phyloP scores from a whole-genome alignment of 2,329 filamentous ascomycete species.

The Exophiala xenobiotica region DNA sequence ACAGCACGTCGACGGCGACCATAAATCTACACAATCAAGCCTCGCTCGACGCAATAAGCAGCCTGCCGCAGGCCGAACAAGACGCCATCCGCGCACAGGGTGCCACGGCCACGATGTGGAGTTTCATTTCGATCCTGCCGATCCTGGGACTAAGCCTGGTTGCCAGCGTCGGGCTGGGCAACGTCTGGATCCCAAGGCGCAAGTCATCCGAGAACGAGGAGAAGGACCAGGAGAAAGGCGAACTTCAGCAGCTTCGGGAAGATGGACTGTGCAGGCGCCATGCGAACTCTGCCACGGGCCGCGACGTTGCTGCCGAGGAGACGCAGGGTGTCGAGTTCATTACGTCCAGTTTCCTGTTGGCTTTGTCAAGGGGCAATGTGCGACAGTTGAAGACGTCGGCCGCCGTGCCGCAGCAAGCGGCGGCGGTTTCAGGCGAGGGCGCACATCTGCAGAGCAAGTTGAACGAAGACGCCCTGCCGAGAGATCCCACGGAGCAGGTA shows the following conservation, averaged over 20 bases:
- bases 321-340: slow-evolving; percentile 14
- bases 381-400: slow-evolving; percentile 12
- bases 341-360: slow-evolving; percentile 18
- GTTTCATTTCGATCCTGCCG: slow-evolving; percentile 61
- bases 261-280: slow-evolving; percentile 18
- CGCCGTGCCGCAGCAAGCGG: not conserved
- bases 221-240: not conserved
- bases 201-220: slow-evolving; percentile 7
- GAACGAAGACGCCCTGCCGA: not conserved
- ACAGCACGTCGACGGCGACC: too few species aligned
- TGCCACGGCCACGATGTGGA: slow-evolving; percentile 63
- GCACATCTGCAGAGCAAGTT: slow-evolving; percentile 4
- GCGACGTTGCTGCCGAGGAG: not conserved
- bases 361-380: slow-evolving; percentile 17
- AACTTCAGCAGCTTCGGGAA: not conserved
- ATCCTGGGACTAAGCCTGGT: slow-evolving; percentile 54
- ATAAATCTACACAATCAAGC: slow-evolving; percentile 37
- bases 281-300: slow-evolving; percentile 2
- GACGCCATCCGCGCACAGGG: slow-evolving; percentile 44
- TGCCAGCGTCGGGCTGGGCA: slow-evolving; percentile 48
- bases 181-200: slow-evolving; percentile 51
- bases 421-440: not conserved
- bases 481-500: not conserved
- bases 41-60: slow-evolving; percentile 40
- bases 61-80: slow-evolving; percentile 39